Percentiles rank a stretch among this genome's conserved stretches.
phyloP scores from a whole-genome alignment of 176 grass and related monocot genomes.

The Eragrostis curvula region DNA sequence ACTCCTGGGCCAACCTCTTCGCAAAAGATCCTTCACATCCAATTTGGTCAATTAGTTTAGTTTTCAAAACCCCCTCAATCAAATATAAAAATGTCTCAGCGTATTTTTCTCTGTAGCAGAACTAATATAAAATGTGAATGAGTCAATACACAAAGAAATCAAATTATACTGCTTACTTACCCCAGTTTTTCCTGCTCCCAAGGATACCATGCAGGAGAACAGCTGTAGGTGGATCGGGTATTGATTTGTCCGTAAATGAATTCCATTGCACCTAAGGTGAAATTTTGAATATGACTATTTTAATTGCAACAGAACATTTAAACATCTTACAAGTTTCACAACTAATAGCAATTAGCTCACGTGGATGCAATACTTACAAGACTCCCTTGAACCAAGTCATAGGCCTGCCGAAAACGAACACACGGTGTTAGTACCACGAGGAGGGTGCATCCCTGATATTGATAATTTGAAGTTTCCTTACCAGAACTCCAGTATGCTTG shows the following conservation, averaged over 20 bases:
- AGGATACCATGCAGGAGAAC: conserved; percentile 98
- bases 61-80: not conserved
- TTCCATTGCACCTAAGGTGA: conserved; percentile 84
- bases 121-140: not conserved
- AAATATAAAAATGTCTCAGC: not conserved
- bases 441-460: conserved; percentile 6
- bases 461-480: conserved; percentile 43
- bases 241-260: conserved; percentile 94
- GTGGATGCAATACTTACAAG: conserved; percentile 65
- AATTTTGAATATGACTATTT: conserved; percentile 6
- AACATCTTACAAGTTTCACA: conserved; percentile 18
- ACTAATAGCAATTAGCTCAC: conserved; percentile 5
- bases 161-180: conserved; percentile 51
- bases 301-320: conserved; percentile 9
- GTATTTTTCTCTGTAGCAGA: not conserved
- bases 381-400: conserved; percentile 90
- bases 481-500: conserved; percentile 70
- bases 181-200: conserved; percentile 96
- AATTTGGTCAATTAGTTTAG: conserved; percentile 36
- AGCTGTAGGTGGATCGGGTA: conserved; percentile 96
- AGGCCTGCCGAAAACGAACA: conserved; percentile 65
- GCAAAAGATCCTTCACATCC: conserved; percentile 73
- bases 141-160: conserved; percentile 7
- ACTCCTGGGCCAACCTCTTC: conserved; percentile 94
- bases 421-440: conserved; percentile 18